phyloP scores from a whole-genome alignment of 208 protist species.

The Crithidia fasciculata region DNA sequence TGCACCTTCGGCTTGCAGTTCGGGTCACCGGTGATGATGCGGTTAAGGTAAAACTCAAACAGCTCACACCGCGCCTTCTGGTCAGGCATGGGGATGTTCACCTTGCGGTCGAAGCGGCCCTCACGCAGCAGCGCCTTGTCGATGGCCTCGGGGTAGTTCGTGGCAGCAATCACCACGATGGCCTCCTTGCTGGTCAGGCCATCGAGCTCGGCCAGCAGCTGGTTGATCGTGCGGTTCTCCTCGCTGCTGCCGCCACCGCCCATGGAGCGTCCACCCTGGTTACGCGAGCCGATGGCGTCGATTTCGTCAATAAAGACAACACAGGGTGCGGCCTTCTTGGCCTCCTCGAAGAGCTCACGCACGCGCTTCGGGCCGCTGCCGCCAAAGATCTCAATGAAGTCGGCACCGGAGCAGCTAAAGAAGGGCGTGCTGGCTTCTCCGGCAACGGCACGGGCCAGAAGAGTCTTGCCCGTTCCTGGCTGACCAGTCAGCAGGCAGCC shows the following conservation, averaged over 20 bases:
- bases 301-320: conserved; percentile 99
- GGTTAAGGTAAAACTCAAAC: conserved; percentile 91
- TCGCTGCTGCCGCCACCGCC: conserved; percentile 89
- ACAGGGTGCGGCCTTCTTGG: conserved; percentile 93
- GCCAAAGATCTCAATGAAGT: conserved; percentile 98
- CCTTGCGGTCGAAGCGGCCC: conserved; percentile 93
- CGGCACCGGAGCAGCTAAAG: conserved; percentile 95
- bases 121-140: conserved; percentile 94
- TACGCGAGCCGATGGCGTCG: conserved; percentile 96
- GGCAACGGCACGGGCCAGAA: conserved; percentile 97
- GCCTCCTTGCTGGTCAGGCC: conserved; percentile 92
- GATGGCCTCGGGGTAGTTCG: conserved; percentile 96
- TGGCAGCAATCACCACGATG: conserved; percentile 98
- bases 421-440: conserved; percentile 95
- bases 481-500: conserved; percentile 96
- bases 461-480: conserved; percentile 98
- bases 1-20: conserved; percentile 87
- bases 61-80: conserved; percentile 82
- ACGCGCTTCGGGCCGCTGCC: conserved; percentile 95
- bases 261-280: conserved; percentile 83
- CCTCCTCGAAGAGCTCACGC: conserved; percentile 96
- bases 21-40: conserved; percentile 87
- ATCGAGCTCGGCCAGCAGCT: conserved; percentile 97
- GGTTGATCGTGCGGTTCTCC: conserved; percentile 97
- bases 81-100: conserved; percentile 94